Evolutionary conservation across 83 land plant genomes (phyloP).

Genomic region (Picea abies): DNA sequence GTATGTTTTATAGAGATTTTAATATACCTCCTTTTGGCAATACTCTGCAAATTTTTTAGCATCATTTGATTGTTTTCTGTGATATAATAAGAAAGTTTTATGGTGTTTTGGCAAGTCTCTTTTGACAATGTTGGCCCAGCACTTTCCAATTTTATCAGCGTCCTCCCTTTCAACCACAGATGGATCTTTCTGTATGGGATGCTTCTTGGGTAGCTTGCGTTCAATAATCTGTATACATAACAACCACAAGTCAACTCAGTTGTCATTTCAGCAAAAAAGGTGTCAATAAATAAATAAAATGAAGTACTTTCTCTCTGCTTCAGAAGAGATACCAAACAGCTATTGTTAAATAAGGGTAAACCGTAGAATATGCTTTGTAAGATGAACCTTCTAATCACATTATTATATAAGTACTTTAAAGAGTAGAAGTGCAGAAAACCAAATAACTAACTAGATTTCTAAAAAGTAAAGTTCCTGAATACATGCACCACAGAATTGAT

Average conservation of each 20-base stretch:
- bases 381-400: not conserved
- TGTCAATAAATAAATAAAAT: no score
- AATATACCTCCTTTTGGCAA: slow-evolving; percentile 90
- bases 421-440: not conserved
- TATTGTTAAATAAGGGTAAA: not conserved
- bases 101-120: slow-evolving; percentile 91
- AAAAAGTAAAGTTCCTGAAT: not conserved
- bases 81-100: slow-evolving; percentile 56
- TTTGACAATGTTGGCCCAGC: slow-evolving; percentile 77
- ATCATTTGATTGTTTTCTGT: slow-evolving; percentile 76
- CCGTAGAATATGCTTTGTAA: not conserved
- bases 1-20: not conserved
- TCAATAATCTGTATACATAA: slow-evolving; percentile 68
- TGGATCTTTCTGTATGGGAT: slow-evolving; percentile 67
- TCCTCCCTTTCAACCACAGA: slow-evolving; percentile 76
- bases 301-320: no score
- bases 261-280: no score
- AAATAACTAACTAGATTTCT: not conserved
- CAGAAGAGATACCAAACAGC: no score
- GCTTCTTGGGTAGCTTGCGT: slow-evolving; percentile 83
- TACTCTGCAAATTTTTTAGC: slow-evolving; percentile 84
- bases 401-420: not conserved
- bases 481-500: not conserved
- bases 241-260: not conserved
- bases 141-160: slow-evolving; percentile 73